These are phyloP conservation scores for Artemisia annua DNA, from an alignment of 129 eudicot genomes.

Conservation along the genomic window DNA sequence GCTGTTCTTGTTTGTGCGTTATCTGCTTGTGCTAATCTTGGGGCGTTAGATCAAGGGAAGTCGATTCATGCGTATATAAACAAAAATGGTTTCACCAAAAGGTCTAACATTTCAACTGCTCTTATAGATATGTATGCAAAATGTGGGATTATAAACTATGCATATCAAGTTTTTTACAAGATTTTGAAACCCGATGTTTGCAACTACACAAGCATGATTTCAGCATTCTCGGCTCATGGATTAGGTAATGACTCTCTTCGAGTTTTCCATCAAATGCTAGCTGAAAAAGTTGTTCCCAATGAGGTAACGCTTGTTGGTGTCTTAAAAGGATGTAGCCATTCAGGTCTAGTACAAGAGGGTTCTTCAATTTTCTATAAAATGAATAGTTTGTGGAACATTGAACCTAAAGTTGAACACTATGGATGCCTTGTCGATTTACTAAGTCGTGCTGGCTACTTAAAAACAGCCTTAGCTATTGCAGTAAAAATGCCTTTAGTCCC, in stretches of 20 bases:
- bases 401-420: conserved; percentile 73
- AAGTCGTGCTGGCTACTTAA: conserved; percentile 73
- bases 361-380: conserved; percentile 61
- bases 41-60: conserved; percentile 72
- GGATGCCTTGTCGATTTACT: conserved; percentile 82
- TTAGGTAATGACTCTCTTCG: conserved; percentile 55
- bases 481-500: conserved; percentile 64
- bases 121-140: conserved; percentile 86
- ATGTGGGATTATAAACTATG: conserved; percentile 72
- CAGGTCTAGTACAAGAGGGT: conserved; percentile 79
- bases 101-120: conserved; percentile 63
- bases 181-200: conserved; percentile 54
- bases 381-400: conserved; percentile 54
- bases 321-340: conserved; percentile 86
- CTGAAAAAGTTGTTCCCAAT: conserved; percentile 55
- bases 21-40: conserved; percentile 86
- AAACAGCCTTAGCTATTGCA: conserved; percentile 56
- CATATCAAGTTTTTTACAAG: conserved; percentile 43
- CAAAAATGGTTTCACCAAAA: conserved; percentile 34
- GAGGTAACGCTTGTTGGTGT: conserved; percentile 77
- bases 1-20: conserved; percentile 84
- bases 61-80: conserved; percentile 55
- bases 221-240: conserved; percentile 73
- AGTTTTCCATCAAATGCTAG: conserved; percentile 58
- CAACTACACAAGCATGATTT: conserved; percentile 79